Evolutionary conservation across 805 yeast genomes (phyloP), one percentile per base, ranked within the genome.

Genomic region (Starmerella sp.): DNA sequence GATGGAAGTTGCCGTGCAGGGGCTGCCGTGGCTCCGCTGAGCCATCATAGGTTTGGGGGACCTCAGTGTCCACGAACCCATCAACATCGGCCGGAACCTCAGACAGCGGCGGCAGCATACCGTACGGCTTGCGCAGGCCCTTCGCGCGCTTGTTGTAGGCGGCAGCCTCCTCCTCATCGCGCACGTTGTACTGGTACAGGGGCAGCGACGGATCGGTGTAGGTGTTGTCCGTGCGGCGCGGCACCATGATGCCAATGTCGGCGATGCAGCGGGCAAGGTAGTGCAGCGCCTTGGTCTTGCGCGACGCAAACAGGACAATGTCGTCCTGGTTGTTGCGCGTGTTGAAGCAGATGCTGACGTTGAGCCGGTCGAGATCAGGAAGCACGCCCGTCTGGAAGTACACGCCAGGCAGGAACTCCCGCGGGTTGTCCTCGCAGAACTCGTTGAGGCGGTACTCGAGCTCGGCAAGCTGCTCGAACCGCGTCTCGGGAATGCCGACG

Each of bases 141-240:
- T 11, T 17, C 7, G 55, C 51, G 44, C 51, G 53, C 34, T 53
- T 48, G 13, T 30, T 45, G 37, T 31, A 59, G 11, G 53, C 42
- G 55, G 51, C 38, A 2, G 60, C 60, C 34, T 84, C 84, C 65
- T 93, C 84, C 39, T 88, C 74, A 56, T 84, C 77, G 55, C 78
- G 77, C 35, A 86, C 88, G 31, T 70, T 74, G 17, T 56, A 59
- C 45, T 61, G 62, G 57, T 51, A 65, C 60, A 68, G 48, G 5
- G 72, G 71, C 54, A 65, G 46, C 6, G 68, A 60, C 3, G 73
- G 72, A 48, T 69, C 68, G 54, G 62, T 63, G 61, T 59, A 56
- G 15, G 59, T 58, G 46, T 48, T 14, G 34, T 69, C 71, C 30
- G 65, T 67, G 50, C 71, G 66, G 41, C 67, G 63, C 6, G 73